These are phyloP conservation scores for Erythrobasidium yunnanense DNA, from an alignment of 768 basidiomycete species.

Conservation along the genomic window DNA sequence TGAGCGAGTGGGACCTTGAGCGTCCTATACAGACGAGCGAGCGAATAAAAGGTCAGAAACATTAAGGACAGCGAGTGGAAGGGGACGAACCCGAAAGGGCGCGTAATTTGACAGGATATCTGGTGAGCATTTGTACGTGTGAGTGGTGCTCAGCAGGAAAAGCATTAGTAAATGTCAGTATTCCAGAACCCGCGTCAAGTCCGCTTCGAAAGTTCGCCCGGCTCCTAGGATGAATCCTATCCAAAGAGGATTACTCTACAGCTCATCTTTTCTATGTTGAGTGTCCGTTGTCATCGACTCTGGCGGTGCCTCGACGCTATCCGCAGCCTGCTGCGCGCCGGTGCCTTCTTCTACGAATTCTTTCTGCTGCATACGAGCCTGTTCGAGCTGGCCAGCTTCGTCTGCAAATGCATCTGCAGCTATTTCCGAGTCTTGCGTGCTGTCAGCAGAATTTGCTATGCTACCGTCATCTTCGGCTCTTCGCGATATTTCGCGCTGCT, in stretches of 20 bases:
- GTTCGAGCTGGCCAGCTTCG: slow-evolving; percentile 33
- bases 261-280: neutral
- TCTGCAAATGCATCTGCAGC: slow-evolving; percentile 34
- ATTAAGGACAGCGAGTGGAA: no score
- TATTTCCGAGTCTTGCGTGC: slow-evolving; percentile 57
- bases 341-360: slow-evolving; percentile 30
- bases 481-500: neutral
- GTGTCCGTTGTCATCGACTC: neutral
- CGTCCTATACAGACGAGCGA: no score
- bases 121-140: no score
- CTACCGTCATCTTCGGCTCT: neutral
- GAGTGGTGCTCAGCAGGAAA: no score
- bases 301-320: neutral
- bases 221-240: no score
- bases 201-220: no score
- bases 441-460: slow-evolving; percentile 53
- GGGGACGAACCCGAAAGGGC: no score
- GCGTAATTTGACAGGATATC: no score
- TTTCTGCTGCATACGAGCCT: slow-evolving; percentile 34
- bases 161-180: no score
- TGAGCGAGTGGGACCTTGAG: no score
- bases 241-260: neutral
- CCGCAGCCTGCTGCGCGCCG: neutral
- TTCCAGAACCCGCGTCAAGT: no score
- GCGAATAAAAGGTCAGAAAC: no score